Evolutionary conservation across 495 filamentous ascomycete species (phyloP).

Genomic region (Xylaria telfairii): DNA sequence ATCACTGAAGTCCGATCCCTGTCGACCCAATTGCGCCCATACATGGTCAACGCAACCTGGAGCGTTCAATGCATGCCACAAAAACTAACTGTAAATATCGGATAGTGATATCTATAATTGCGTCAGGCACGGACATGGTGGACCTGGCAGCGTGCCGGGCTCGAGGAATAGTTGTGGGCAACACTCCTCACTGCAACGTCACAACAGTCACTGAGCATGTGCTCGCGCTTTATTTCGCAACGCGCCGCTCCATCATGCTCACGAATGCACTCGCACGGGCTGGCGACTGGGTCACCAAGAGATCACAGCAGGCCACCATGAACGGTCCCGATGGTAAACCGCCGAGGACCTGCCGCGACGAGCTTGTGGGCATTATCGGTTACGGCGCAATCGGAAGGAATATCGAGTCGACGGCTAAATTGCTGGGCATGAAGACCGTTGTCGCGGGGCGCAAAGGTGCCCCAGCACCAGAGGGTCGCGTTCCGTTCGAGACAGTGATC

Average conservation of each 20-base stretch:
- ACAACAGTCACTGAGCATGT: constrained; percentile 62
- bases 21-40: not conserved
- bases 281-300: constrained; percentile 42
- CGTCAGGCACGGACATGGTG: constrained; percentile 59
- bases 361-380: constrained; percentile 59
- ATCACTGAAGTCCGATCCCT: not conserved
- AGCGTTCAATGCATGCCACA: not conserved
- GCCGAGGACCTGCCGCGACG: constrained; percentile 47
- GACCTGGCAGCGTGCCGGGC: constrained; percentile 52
- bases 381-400: constrained; percentile 57
- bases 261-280: constrained; percentile 42
- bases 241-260: constrained; percentile 53
- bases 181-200: constrained; percentile 57
- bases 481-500: constrained; percentile 55
- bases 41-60: not conserved
- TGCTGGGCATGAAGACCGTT: constrained; percentile 60
- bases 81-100: not conserved
- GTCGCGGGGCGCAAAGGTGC: constrained; percentile 57
- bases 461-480: constrained; percentile 42
- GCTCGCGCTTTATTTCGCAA: constrained; percentile 59
- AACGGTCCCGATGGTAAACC: constrained; percentile 42
- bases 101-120: constrained; percentile 53
- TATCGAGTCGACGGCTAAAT: constrained; percentile 38
- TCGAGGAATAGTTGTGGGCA: constrained; percentile 52
- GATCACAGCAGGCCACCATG: constrained; percentile 36